phyloP scores from a whole-genome alignment of 352 stramenopile species.

The Pythium insidiosum region DNA sequence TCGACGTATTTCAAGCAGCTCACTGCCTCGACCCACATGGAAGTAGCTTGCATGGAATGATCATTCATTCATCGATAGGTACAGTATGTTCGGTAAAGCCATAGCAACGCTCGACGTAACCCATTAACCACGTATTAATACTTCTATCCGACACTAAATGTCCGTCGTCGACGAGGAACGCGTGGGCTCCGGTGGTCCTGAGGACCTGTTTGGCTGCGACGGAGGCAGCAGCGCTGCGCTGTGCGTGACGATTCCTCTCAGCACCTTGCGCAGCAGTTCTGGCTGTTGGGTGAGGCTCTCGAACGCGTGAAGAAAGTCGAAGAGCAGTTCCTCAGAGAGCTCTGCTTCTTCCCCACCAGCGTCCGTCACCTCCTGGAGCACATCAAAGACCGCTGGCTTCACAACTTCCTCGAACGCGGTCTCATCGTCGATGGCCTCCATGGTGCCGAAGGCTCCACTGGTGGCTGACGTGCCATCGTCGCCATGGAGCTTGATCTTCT shows the following conservation, averaged over 20 bases:
- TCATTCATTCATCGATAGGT: no score
- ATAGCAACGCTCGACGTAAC: no score
- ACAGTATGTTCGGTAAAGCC: no score
- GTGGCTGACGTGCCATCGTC: constrained; percentile 1
- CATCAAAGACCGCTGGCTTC: constrained; percentile 75
- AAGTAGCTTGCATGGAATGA: no score
- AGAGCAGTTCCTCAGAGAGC: constrained; percentile 55
- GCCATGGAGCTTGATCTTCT: constrained; percentile 3
- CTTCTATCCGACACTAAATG: no score
- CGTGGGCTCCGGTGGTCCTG: no score
- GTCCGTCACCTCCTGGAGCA: constrained; percentile 32
- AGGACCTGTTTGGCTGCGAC: no score
- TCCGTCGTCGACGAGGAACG: no score
- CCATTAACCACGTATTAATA: no score
- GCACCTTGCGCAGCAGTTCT: constrained; percentile 51
- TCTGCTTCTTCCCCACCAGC: constrained; percentile 30
- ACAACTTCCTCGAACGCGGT: constrained; percentile 57
- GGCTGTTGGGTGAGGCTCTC: constrained; percentile 64
- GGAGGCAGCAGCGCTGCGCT: no score
- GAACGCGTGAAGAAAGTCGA: constrained; percentile 74
- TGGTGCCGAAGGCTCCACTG: not conserved
- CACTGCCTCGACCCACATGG: constrained; percentile 3
- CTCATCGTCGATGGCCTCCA: constrained; percentile 29
- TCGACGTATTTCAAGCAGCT: constrained; percentile 3
- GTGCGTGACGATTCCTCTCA: no score